Evolutionary conservation across 1,139 yeast species (phyloP).

Genomic region (Pichiaceae sp.): DNA sequence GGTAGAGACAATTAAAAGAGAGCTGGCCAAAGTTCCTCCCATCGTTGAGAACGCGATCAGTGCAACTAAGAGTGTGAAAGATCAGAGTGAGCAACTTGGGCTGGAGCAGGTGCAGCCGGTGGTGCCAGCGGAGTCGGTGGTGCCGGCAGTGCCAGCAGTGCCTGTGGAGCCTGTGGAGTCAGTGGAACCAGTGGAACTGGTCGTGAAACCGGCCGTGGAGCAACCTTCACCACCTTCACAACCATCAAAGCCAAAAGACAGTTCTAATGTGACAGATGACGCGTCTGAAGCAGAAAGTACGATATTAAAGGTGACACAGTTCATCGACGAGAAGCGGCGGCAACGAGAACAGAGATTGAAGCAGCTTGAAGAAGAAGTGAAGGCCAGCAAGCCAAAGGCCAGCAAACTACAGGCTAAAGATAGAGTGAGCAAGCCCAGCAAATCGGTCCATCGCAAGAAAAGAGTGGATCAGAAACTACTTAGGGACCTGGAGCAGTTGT

Average conservation of each 20-base stretch:
- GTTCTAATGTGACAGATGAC: background rate
- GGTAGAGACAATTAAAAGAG: background rate
- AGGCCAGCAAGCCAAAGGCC: background rate
- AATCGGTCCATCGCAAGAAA: too few species aligned
- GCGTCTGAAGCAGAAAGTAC: slow-evolving; percentile 15
- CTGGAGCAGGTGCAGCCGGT: too few species aligned
- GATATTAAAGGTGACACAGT: slow-evolving; percentile 13
- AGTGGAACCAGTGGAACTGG: too few species aligned
- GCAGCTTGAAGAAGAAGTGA: background rate
- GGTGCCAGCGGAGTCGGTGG: too few species aligned
- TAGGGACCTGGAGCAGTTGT: background rate
- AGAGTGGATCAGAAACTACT: background rate
- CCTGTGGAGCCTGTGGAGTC: too few species aligned
- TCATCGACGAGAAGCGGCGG: slow-evolving; percentile 10
- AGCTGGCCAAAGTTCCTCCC: background rate
- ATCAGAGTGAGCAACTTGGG: background rate
- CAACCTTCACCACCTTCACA: too few species aligned
- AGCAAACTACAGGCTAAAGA: too few species aligned
- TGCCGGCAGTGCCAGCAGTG: too few species aligned
- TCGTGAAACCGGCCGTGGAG: background rate
- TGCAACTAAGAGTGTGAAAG: background rate
- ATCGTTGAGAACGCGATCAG: background rate
- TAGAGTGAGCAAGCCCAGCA: too few species aligned
- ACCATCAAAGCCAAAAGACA: too few species aligned
- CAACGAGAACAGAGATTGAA: background rate